A percentile compares a stretch with the other conserved stretches of the same genome.
Conservation (phyloP, 768 basidiomycete genomes). For the Amanita exitialis region DNA sequence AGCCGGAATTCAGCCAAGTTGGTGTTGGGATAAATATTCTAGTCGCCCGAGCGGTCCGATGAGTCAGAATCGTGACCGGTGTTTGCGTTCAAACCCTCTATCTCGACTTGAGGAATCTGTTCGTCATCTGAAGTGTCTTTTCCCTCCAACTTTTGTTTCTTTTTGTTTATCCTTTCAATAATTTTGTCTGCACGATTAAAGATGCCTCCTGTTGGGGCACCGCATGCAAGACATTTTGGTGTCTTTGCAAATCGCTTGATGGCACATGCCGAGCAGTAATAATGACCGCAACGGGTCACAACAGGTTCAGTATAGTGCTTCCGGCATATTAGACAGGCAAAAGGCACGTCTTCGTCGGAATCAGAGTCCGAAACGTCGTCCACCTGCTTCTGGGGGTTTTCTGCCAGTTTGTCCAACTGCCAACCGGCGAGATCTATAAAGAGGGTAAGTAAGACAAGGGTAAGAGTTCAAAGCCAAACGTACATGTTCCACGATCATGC, state of each 20-base stretch:
- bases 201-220: slow-evolving; percentile 87
- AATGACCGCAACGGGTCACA: slow-evolving; percentile 94
- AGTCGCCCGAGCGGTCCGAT: slow-evolving; percentile 13
- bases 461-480: slow-evolving; percentile 21
- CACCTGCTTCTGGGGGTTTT: slow-evolving; percentile 53
- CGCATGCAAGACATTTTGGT: slow-evolving; percentile 92
- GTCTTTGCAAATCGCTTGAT: slow-evolving; percentile 92
- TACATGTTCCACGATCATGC: slow-evolving; percentile 93
- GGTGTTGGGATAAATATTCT: background rate
- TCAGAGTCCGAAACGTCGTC: slow-evolving; percentile 56
- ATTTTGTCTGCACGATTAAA: slow-evolving; percentile 96
- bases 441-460: slow-evolving; percentile 1
- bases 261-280: slow-evolving; percentile 92
- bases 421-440: slow-evolving; percentile 85
- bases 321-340: slow-evolving; percentile 96
- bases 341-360: slow-evolving; percentile 83
- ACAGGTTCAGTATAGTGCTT: slow-evolving; percentile 93
- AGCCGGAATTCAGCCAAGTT: background rate
- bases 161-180: slow-evolving; percentile 76
- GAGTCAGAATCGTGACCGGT: slow-evolving; percentile 26
- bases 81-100: slow-evolving; percentile 43
- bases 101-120: slow-evolving; percentile 35
- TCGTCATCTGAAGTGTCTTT: slow-evolving; percentile 36
- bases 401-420: slow-evolving; percentile 94
- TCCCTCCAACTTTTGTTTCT: slow-evolving; percentile 46